Conservation (phyloP, 2,329 filamentous ascomycete species). For the Geosmithia flava region DNA sequence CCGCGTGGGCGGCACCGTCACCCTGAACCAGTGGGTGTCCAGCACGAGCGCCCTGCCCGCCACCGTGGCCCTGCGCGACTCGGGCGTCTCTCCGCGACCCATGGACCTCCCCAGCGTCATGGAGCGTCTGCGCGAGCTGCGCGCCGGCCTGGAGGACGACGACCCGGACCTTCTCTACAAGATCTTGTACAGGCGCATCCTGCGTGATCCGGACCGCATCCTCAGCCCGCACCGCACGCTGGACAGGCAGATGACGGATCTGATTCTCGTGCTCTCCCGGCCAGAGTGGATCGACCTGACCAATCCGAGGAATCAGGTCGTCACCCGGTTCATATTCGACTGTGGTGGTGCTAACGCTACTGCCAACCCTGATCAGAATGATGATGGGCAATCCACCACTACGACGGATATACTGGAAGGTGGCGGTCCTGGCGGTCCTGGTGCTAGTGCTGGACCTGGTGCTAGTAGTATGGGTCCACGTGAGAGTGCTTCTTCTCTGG, state of each 20-base stretch:
- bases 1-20: conserved; percentile 54
- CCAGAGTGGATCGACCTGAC: conserved; percentile 63
- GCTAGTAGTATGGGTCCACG: no score
- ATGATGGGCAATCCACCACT: neutral
- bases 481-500: neutral
- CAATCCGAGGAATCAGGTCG: conserved; percentile 55
- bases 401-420: no score
- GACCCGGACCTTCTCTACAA: conserved; percentile 47
- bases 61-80: conserved; percentile 43
- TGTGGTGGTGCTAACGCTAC: conserved; percentile 6
- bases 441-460: no score
- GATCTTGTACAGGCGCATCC: conserved; percentile 53
- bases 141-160: conserved; percentile 42
- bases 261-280: conserved; percentile 57
- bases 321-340: conserved; percentile 60
- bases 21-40: conserved; percentile 56
- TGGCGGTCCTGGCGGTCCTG: no score
- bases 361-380: neutral
- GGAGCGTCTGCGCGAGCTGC: conserved; percentile 45
- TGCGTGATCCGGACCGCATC: conserved; percentile 54
- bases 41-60: conserved; percentile 40
- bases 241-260: conserved; percentile 60
- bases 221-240: conserved; percentile 49
- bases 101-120: conserved; percentile 46
- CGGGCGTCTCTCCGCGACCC: conserved; percentile 45